phyloP scores from a whole-genome alignment of 306 rosid species.

The Prunus armeniaca region DNA sequence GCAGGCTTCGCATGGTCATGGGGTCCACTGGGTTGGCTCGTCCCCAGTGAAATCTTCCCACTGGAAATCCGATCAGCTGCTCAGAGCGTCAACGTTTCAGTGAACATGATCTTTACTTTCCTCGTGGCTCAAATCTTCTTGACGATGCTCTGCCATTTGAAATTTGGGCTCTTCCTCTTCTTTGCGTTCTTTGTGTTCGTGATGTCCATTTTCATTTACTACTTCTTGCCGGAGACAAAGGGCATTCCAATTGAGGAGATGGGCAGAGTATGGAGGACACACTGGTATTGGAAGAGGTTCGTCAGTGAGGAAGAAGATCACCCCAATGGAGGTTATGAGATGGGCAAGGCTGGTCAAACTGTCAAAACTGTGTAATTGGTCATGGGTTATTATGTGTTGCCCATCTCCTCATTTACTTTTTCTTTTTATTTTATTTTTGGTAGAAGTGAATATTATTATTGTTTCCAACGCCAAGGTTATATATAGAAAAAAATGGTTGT shows the following conservation, averaged over 20 bases:
- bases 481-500: neutral
- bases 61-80: constrained; percentile 91
- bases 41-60: constrained; percentile 93
- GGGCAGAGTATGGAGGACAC: constrained; percentile 69
- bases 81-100: constrained; percentile 79
- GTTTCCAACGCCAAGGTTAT: constrained; percentile 13
- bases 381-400: neutral
- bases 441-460: constrained; percentile 21
- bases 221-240: constrained; percentile 77
- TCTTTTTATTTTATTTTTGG: neutral
- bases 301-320: constrained; percentile 32
- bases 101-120: constrained; percentile 89
- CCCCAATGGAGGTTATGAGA: constrained; percentile 37
- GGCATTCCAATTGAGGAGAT: constrained; percentile 93
- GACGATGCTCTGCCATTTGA: constrained; percentile 79
- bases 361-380: constrained; percentile 36
- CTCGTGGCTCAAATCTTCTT: constrained; percentile 70
- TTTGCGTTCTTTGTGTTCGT: constrained; percentile 69
- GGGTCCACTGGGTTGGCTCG: constrained; percentile 98
- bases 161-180: constrained; percentile 83
- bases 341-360: constrained; percentile 33
- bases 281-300: constrained; percentile 70
- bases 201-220: constrained; percentile 56
- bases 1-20: constrained; percentile 97
- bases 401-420: neutral